Evolutionary conservation across 1,139 yeast genomes (phyloP).

Genomic region (Chernovozyma aurita): DNA sequence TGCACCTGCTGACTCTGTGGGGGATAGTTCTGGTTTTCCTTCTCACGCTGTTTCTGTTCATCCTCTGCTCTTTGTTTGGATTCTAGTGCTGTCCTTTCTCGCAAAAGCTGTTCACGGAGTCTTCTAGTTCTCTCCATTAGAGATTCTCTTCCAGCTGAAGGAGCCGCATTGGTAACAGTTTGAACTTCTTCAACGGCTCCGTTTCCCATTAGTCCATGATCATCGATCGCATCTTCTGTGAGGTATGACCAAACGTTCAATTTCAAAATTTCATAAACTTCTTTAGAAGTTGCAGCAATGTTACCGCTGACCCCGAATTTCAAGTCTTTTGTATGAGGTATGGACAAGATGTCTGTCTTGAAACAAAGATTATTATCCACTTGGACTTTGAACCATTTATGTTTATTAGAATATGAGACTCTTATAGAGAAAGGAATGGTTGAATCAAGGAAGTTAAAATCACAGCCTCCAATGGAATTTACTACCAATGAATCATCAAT

Average conservation of each 20-base stretch:
- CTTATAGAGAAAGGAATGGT: conserved; percentile 68
- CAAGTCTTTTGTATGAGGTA: conserved; percentile 31
- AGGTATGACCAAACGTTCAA: conserved; percentile 51
- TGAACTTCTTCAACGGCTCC: conserved; percentile 23
- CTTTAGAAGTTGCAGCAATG: conserved; percentile 36
- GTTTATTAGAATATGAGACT: conserved; percentile 48
- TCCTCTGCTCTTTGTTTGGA: neutral
- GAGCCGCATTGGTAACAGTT: conserved; percentile 11
- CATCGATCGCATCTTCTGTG: conserved; percentile 53
- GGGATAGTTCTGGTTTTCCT: neutral
- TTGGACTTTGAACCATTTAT: conserved; percentile 52
- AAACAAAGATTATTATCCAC: conserved; percentile 68
- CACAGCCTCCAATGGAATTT: conserved; percentile 52
- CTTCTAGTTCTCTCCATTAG: conserved; percentile 34
- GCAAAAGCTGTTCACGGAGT: conserved; percentile 18
- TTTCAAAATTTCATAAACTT: conserved; percentile 57
- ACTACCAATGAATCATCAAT: conserved; percentile 17
- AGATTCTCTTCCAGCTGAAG: conserved; percentile 29
- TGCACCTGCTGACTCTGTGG: neutral
- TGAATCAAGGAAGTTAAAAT: conserved; percentile 56
- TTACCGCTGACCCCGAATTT: conserved; percentile 52
- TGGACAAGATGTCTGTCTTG: conserved; percentile 50
- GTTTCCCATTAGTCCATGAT: conserved; percentile 49
- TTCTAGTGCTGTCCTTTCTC: conserved; percentile 2
- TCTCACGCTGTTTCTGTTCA: neutral